Percentiles rank a stretch among this genome's conserved stretches.
Conservation (phyloP, 2,329 filamentous ascomycete genomes). For the Fulvia fulva region DNA sequence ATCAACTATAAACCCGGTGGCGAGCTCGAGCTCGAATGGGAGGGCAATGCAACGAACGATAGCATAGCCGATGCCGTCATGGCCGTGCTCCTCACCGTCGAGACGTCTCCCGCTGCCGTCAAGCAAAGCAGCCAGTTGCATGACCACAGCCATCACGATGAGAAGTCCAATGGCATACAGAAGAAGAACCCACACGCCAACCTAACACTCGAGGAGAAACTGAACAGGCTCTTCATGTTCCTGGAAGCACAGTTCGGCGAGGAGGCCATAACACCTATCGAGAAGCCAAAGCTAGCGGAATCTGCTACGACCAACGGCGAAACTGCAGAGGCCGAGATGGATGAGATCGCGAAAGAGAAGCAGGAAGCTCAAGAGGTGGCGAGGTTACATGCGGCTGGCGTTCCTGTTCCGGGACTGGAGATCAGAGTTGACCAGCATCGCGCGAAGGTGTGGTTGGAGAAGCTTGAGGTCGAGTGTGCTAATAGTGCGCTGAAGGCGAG, state of each 20-base stretch:
- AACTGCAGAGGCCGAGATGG: slow-evolving; percentile 33
- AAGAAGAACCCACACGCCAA: slow-evolving; percentile 69
- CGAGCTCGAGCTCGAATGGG: slow-evolving; percentile 90
- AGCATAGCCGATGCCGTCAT: slow-evolving; percentile 97
- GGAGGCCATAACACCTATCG: slow-evolving; percentile 75
- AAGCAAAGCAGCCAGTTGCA: slow-evolving; percentile 65
- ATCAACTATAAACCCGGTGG: slow-evolving; percentile 60
- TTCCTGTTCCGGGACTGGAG: slow-evolving; percentile 83
- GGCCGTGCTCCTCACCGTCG: slow-evolving; percentile 84
- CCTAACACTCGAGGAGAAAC: slow-evolving; percentile 67
- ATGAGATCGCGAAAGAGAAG: slow-evolving; percentile 47
- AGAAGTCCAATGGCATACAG: slow-evolving; percentile 6
- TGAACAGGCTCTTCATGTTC: slow-evolving; percentile 87
- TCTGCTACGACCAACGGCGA: slow-evolving; percentile 5
- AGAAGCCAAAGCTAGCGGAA: slow-evolving; percentile 54
- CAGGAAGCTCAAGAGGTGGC: slow-evolving; percentile 66
- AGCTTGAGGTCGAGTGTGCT: slow-evolving; percentile 80
- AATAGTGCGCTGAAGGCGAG: slow-evolving; percentile 73
- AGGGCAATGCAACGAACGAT: slow-evolving; percentile 96
- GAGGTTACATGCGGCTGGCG: slow-evolving; percentile 75
- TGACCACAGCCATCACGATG: slow-evolving; percentile 33
- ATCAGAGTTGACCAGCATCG: slow-evolving; percentile 84
- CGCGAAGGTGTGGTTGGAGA: slow-evolving; percentile 88
- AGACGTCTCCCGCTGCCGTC: slow-evolving; percentile 90
- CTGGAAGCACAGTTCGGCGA: slow-evolving; percentile 93